Evolutionary conservation across 2,329 filamentous ascomycete genomes (phyloP), one percentile per base, ranked within the genome.

Genomic region (Acrodontium crateriforme): DNA sequence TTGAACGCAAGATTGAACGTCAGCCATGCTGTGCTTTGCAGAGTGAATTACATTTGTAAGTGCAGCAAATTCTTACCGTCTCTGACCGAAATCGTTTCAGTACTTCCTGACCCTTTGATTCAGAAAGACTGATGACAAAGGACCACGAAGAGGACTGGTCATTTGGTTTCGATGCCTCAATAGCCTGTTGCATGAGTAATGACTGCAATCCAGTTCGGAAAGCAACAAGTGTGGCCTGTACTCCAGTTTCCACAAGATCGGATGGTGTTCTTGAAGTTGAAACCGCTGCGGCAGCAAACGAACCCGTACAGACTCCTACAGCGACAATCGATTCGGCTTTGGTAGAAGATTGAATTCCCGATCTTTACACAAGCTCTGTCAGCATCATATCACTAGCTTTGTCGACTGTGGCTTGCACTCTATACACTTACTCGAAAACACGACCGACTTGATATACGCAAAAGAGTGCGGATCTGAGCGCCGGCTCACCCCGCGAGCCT

Each of bases 221-320:
- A n/a, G 21, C 21, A 13, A 23, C 21, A 10, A 23, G n/a, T 6
- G 14, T 13, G 21, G 21, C 14, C 5, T n/a, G 21, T 23, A 23
- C 9, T 5, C n/a, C 21, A 6, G 14, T n/a, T 13, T 13, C 11
- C 6, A 23, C n/a, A n/a, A 23, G 21, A 11, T 23, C 21, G 6
- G 21, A 23, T 5, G 21, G 21, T n/a, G 11, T 23, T 10, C n/a
- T 11, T 23, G 21, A n/a, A 13, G n/a, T 11, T n/a, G n/a, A 11
- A n/a, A 23, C 5, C 5, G 21, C 21, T 13, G 21, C 21, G 14
- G 21, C 21, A n/a, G 21, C 11, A n/a, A 23, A 23, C 10, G 21
- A 23, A 13, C 21, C 21, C 21, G 21, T 23, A 13, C 21, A 23
- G 9, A 23, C n/a, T 13, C 21, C 21, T 20, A n/a, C n/a, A n/a